Evolutionary conservation across 768 basidiomycete species (phyloP).

Genomic region (Phlebiopsis gigantea): DNA sequence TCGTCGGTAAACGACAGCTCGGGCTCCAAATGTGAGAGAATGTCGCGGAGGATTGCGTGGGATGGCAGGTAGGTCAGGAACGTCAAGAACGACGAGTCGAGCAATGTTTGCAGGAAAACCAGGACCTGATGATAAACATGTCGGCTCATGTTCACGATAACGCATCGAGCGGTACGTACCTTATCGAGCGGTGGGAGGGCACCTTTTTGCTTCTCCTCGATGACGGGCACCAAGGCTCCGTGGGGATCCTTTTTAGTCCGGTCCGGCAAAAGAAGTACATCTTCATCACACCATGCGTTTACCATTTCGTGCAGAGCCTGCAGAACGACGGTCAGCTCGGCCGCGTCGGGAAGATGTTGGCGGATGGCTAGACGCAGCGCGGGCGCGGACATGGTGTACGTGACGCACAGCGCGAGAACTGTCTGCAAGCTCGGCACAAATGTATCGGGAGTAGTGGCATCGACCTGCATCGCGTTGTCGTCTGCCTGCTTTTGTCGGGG

Average conservation of each 20-base stretch:
- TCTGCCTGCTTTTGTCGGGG: conserved; percentile 25
- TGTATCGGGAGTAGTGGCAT: conserved; percentile 17
- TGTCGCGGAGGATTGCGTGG: conserved; percentile 43
- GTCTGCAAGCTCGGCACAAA: conserved; percentile 30
- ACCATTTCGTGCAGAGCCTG: conserved; percentile 48
- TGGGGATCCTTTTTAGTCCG: conserved; percentile 37
- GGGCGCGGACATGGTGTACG: conserved; percentile 35
- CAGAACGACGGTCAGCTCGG: conserved; percentile 43
- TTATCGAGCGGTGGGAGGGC: conserved; percentile 39
- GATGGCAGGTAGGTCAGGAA: conserved; percentile 62
- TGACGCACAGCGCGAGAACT: conserved; percentile 34
- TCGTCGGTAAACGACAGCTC: conserved; percentile 47
- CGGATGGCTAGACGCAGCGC: conserved; percentile 47
- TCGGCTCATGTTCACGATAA: neutral
- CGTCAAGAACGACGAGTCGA: conserved; percentile 68
- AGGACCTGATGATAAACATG: conserved; percentile 37
- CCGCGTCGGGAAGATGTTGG: conserved; percentile 41
- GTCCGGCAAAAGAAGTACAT: conserved; percentile 33
- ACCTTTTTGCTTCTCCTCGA: conserved; percentile 15
- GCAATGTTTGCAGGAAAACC: conserved; percentile 54
- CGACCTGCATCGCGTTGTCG: conserved; percentile 33
- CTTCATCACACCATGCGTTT: conserved; percentile 28
- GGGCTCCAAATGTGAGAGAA: conserved; percentile 48
- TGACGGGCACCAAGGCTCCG: conserved; percentile 31
- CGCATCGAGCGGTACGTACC: conserved; percentile 22